Base-by-base conservation (phyloP, 1,284 basidiomycete genomes). In the Ustilago cynodontis region DNA sequence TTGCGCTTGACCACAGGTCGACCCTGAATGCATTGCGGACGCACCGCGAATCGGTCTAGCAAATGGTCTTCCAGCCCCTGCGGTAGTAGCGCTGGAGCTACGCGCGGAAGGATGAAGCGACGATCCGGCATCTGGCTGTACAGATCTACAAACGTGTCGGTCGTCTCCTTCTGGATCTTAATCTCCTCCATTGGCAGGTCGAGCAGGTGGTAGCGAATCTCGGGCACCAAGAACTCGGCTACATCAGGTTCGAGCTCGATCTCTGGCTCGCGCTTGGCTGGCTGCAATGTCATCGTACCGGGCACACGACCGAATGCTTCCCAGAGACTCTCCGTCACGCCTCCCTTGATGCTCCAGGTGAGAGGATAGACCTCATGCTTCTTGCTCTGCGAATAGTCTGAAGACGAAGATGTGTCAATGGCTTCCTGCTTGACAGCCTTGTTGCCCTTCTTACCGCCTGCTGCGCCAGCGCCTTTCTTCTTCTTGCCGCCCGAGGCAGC, bases 1-100 rank as follows among this genome's bases (percentile, higher is more conserved):
- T 84, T 84, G 58, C 81, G 77, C 65, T 81, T 81, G 13, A 79
- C 78, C 39, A 79, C 64, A 2, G 82, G 82, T 18, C 81, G 80
- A n/a, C 53, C 70, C n/a, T 77, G 61, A 8, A 78, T 51, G 37
- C 59, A 57, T 47, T 79, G 69, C 11, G 79, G 65, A 8, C 81
- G 80, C 41, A 82, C 75, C 3, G 74, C 82, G 35, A 81, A 85
- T 5, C 73, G 76, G 58, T 85, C 83, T 33, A 68, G 52, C 22
- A 85, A 60, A 49, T 85, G 82, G 7, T 84, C 82, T 39, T 75
- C 78, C 18, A 85, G 70, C 4, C 82, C 81, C 18, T 49, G 59
- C 0, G 83, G 83, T 31, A 81, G 37, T 1, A 71, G 47, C 1
- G 54, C 55, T 1, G 68, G 67, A 0, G 65, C 54, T 0, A 80